A percentile compares a stretch with the other conserved stretches of the same genome.
These are phyloP conservation scores for Grigorovia humatica DNA, from an alignment of 805 yeast species.

Conservation along the genomic window DNA sequence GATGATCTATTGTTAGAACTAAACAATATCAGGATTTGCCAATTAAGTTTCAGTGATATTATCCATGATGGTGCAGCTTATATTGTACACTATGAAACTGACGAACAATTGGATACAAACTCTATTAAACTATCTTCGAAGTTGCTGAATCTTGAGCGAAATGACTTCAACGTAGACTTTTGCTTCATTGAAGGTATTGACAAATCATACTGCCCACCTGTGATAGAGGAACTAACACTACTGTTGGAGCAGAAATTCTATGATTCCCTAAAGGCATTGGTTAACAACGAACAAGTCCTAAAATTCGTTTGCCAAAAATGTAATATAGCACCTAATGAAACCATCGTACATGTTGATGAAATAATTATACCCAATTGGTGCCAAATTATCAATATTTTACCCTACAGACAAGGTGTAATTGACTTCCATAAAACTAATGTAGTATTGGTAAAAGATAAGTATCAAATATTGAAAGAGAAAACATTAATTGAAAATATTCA, in stretches of 20 bases:
- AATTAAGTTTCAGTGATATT: background rate
- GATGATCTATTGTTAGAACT: slow-evolving; percentile 1
- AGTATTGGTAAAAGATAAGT: slow-evolving; percentile 11
- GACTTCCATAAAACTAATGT: slow-evolving; percentile 15
- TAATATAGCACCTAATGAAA: slow-evolving; percentile 6
- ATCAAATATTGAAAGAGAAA: background rate
- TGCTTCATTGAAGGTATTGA: slow-evolving; percentile 8
- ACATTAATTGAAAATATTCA: background rate
- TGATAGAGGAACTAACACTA: slow-evolving; percentile 9
- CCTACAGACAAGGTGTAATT: slow-evolving; percentile 13
- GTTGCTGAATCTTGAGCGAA: background rate
- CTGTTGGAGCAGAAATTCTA: slow-evolving; percentile 13
- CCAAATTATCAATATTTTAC: slow-evolving; percentile 13
- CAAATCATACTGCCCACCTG: slow-evolving; percentile 4
- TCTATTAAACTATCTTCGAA: background rate
- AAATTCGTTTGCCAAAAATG: slow-evolving; percentile 18
- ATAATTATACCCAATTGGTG: slow-evolving; percentile 12
- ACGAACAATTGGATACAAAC: background rate
- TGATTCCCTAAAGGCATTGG: slow-evolving; percentile 11
- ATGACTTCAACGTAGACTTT: slow-evolving; percentile 8
- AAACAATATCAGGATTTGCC: background rate
- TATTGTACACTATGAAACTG: background rate
- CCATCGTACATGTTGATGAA: slow-evolving; percentile 13
- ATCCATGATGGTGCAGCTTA: background rate
- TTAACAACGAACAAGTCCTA: slow-evolving; percentile 9